Evolutionary conservation across 2,329 filamentous ascomycete species (phyloP).

Genomic region (Xylaria polymorpha): DNA sequence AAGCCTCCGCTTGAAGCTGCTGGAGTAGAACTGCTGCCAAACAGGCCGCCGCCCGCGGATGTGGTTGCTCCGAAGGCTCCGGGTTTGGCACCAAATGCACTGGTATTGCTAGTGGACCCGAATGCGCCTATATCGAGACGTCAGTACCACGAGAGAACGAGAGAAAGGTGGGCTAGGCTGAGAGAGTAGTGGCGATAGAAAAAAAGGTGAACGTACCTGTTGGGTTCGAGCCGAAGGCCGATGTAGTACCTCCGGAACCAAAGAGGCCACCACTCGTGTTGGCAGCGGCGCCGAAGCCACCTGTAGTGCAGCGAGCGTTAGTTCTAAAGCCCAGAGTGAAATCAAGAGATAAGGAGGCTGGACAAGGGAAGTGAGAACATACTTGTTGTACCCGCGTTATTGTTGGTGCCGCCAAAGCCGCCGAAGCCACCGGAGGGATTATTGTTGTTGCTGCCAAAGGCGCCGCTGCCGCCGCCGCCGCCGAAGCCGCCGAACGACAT

Average conservation of each 20-base stretch:
- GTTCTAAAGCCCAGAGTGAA: constrained; percentile 45
- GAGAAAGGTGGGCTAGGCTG: background rate
- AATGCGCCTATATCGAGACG: constrained; percentile 52
- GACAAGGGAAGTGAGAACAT: constrained; percentile 53
- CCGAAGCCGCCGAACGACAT: constrained; percentile 70
- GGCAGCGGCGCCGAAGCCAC: constrained; percentile 52
- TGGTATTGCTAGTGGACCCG: constrained; percentile 57
- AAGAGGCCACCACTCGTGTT: constrained; percentile 50
- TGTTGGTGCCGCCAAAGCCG: constrained; percentile 63
- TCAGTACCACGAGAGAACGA: constrained; percentile 32
- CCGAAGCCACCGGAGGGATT: constrained; percentile 65
- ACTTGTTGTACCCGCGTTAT: constrained; percentile 62
- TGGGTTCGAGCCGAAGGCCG: constrained; percentile 55
- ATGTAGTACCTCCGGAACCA: constrained; percentile 48
- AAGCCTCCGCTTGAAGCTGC: constrained; percentile 56
- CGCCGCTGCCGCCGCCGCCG: constrained; percentile 60
- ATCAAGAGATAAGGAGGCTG: constrained; percentile 17
- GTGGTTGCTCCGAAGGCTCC: constrained; percentile 54
- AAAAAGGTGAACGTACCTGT: constrained; percentile 51
- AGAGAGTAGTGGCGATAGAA: constrained; percentile 3
- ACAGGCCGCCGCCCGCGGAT: constrained; percentile 46
- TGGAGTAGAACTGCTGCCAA: constrained; percentile 48
- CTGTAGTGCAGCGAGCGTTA: constrained; percentile 38
- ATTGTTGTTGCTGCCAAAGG: constrained; percentile 67
- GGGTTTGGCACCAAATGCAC: constrained; percentile 58